Evolutionary conservation across 2,329 filamentous ascomycete genomes (phyloP).

Genomic region (Sarocladium brachiariae): DNA sequence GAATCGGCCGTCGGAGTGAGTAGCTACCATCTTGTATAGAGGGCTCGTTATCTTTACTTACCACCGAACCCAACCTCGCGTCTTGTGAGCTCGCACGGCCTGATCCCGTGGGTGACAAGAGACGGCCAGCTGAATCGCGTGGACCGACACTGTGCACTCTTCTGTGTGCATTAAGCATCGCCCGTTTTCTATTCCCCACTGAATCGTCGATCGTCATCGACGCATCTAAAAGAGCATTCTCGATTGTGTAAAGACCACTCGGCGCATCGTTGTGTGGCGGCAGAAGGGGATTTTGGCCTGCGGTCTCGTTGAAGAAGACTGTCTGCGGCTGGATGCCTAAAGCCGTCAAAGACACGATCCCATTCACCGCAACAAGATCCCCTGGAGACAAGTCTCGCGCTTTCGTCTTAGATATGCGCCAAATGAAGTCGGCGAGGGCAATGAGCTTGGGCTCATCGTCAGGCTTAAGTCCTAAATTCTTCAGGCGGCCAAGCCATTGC

Average conservation of each 20-base stretch:
- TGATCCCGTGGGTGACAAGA: slow-evolving; percentile 24
- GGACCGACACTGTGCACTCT: slow-evolving; percentile 32
- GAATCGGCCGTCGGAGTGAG: slow-evolving; percentile 39
- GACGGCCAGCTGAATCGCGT: slow-evolving; percentile 20
- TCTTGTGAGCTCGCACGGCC: slow-evolving; percentile 29
- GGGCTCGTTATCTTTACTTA: slow-evolving; percentile 20
- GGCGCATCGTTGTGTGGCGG: slow-evolving; percentile 24
- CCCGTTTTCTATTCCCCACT: slow-evolving; percentile 44
- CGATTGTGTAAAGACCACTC: slow-evolving; percentile 63
- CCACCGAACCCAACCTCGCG: slow-evolving; percentile 27
- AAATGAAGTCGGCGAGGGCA: slow-evolving; percentile 82
- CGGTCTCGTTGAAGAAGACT: slow-evolving; percentile 81
- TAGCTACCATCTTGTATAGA: slow-evolving; percentile 35
- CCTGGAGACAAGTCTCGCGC: slow-evolving; percentile 40
- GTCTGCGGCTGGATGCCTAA: slow-evolving; percentile 78
- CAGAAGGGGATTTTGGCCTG: slow-evolving; percentile 37
- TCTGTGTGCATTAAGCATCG: slow-evolving; percentile 44
- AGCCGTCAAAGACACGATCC: slow-evolving; percentile 63
- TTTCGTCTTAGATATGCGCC: slow-evolving; percentile 71
- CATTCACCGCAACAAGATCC: slow-evolving; percentile 24
- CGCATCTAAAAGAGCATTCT: slow-evolving; percentile 85
- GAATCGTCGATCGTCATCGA: slow-evolving; percentile 78
- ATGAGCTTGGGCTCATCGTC: slow-evolving; percentile 91
- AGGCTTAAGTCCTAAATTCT: slow-evolving; percentile 70
- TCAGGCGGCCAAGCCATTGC: slow-evolving; percentile 78